Conservation (phyloP, 192 early-diverging fungal species). For the Thamnidium elegans region DNA sequence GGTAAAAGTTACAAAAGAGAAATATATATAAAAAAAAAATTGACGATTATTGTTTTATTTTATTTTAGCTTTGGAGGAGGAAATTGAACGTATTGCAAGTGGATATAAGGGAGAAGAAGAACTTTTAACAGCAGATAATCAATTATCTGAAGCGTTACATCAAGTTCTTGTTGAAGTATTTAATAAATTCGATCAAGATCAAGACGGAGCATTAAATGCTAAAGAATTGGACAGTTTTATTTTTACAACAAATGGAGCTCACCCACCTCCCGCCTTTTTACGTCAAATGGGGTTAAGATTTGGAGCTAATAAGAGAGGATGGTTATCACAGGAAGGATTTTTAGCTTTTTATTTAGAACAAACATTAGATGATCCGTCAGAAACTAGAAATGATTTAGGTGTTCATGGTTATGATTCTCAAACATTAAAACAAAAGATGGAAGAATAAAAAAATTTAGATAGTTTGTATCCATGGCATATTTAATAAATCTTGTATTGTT, state of each 20-base stretch:
- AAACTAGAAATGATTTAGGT: conserved; percentile 50
- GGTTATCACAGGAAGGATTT: conserved; percentile 50
- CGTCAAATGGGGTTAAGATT: conserved; percentile 54
- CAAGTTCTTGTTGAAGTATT: conserved; percentile 45
- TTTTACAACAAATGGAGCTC: conserved; percentile 48
- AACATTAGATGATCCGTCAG: conserved; percentile 54
- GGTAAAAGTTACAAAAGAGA: conserved; percentile 22
- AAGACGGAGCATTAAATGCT: conserved; percentile 41
- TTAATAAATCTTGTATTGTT: conserved; percentile 5
- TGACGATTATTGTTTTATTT: not conserved
- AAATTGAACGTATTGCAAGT: conserved; percentile 44
- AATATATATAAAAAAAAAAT: not conserved
- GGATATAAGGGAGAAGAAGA: conserved; percentile 45
- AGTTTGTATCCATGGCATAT: conserved; percentile 7
- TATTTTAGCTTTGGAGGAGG: conserved; percentile 43
- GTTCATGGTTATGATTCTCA: conserved; percentile 51
- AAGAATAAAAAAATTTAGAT: conserved; percentile 1
- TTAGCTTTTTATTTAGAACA: conserved; percentile 55
- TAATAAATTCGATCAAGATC: conserved; percentile 46
- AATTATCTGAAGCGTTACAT: conserved; percentile 35
- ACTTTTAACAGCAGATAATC: conserved; percentile 36
- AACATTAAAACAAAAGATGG: conserved; percentile 17
- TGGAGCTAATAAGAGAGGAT: conserved; percentile 42
- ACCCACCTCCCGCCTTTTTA: conserved; percentile 47
- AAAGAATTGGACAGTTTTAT: conserved; percentile 48